phyloP scores from a whole-genome alignment of 2,329 filamentous ascomycete genomes.

The Didymella segeticola region DNA sequence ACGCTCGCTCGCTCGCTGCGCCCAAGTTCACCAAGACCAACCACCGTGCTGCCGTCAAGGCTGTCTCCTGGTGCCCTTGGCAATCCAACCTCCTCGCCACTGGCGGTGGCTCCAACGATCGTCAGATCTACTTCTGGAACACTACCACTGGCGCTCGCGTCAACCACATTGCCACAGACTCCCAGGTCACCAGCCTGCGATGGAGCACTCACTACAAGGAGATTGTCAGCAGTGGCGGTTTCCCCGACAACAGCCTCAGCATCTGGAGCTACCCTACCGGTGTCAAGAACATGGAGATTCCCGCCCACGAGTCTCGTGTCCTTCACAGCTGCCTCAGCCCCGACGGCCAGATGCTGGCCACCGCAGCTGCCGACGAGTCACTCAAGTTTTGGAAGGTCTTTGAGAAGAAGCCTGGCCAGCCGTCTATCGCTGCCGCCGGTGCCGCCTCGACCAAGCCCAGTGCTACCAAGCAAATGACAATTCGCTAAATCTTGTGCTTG shows the following conservation, averaged over 20 bases:
- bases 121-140: constrained; percentile 99
- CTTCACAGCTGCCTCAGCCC: constrained; percentile 97
- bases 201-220: constrained; percentile 98
- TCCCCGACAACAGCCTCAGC: constrained; percentile 98
- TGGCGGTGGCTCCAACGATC: constrained; percentile 93
- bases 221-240: constrained; percentile 95
- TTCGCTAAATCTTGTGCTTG: constrained; percentile 39
- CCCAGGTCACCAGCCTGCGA: constrained; percentile 92
- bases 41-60: constrained; percentile 98
- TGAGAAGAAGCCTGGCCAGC: constrained; percentile 90
- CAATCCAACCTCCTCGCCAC: constrained; percentile 96
- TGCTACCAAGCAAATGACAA: constrained; percentile 92
- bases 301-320: constrained; percentile 94
- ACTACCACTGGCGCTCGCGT: constrained; percentile 95
- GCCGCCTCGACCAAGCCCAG: constrained; percentile 77
- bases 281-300: constrained; percentile 97
- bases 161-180: constrained; percentile 99
- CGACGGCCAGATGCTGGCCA: constrained; percentile 97
- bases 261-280: constrained; percentile 99
- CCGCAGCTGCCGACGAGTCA: constrained; percentile 92
- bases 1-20: constrained; percentile 87
- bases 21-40: constrained; percentile 99
- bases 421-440: constrained; percentile 68
- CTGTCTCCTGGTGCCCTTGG: constrained; percentile 98
- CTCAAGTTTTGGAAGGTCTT: constrained; percentile 99